Base-by-base conservation (phyloP, 78 protist species). In the Dictyostelium purpureum region DNA sequence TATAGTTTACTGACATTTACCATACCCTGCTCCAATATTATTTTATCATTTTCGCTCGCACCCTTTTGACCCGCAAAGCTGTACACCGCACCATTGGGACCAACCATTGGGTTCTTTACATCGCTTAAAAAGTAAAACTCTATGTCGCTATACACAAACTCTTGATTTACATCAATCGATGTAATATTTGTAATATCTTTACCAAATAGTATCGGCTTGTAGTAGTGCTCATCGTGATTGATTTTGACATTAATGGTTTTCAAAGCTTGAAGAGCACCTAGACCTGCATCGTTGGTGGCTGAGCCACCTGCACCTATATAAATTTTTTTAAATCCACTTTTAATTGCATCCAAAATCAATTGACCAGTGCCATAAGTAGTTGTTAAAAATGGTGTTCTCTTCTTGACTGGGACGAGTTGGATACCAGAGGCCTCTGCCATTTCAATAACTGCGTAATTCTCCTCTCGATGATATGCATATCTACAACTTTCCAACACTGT, bases 211-310 rank as follows among this genome's bases (percentile, higher is more conserved):
- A 38, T 57, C 4, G 11, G 16, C 19, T 56, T 14, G 6, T 33
- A 19, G 18, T 66, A 1, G 26, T 65, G 10, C 6, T 65, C 9
- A 21, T 47, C n/a, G 0, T 43, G 24, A 1, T 6, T 35, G 28
- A 1, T 35, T 3, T 18, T n/a, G 1, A 24, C 19, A 12, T 65
- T 38, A 9, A 71, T 57, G 1, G 24, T 40, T 4, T 87, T 92
- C 18, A 94, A 9, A 6, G 94, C 90, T 35, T 42, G 57, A 16
- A 94, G 40, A 6, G 93, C 95, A 54, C 95, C 87, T 24, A 94
- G 6, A 37, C 96, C 96, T 19, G 94, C 96, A 42, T 94, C 96
- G n/a, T 51, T 94, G 12, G 96, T 94, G 7, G 96, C 90, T 4
- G 95, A 77, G 6, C 96, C 96, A 47, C 96, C 96, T 10, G 94